Evolutionary conservation across 768 basidiomycete genomes (phyloP), one percentile per base, ranked within the genome.

Genomic region (Multifurca ochricompacta): DNA sequence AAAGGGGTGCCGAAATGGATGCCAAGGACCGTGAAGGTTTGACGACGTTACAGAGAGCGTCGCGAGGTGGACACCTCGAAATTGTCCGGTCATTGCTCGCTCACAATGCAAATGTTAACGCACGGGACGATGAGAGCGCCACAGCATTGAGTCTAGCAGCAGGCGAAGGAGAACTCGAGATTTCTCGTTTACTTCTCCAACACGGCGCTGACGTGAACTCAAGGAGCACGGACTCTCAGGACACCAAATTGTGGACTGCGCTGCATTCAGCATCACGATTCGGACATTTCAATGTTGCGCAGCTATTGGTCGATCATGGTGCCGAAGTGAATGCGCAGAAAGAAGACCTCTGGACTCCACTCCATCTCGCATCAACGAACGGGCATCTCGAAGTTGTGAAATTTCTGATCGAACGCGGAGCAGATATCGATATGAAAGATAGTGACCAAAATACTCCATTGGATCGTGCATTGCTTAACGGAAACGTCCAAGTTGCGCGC

Each of bases 121-220:
- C 18, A 18, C 25, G 19, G 7, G 0, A 2, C 4, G n/a, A 7
- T 10, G 6, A 3, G 3, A 14, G 3, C 8, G 4, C 2, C 1
- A 49, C 48, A 13, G 5, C 48, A 18, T 13, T 49, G 14, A n/a
- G 18, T 6, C 10, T 18, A 11, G 27, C 36, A n/a, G 36, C 48
- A 9, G 0, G 0, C 11, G 0, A 11, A 9, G 36, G 48, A 30
- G 5, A 44, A 9, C 11, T 39, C 7, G 48, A 30, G 6, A 14
- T 30, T 30, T 25, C 19, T 6, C 27, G 32, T 13, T 28, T 18
- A 6, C 25, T 49, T 6, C 25, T 49, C 10, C 48, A 13, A 19
- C 37, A 19, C 8, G 27, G 27, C 6, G 48, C 48, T 9, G n/a
- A 4, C 3, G 2, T 49, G 6, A 19, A 39, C 2, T 18, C 4